Base-by-base conservation (phyloP, 2,329 filamentous ascomycete species). In the Ceratocystis papillata region DNA sequence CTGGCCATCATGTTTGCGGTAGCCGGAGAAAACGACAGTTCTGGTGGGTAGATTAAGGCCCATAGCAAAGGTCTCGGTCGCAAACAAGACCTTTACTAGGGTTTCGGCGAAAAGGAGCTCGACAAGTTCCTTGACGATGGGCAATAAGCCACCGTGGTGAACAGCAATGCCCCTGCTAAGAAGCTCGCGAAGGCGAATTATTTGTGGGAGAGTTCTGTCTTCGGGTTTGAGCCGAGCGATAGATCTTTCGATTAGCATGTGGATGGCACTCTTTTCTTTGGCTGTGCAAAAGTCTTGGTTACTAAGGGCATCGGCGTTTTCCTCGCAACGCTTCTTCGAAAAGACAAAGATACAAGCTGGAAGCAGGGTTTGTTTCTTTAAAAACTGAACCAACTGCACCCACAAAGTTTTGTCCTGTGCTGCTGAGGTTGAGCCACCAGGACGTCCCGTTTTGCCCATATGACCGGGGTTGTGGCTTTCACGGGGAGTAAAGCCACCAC, bases 21-120 rank as follows among this genome's bases (percentile, higher is more conserved):
- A 96, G 8, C 94, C 94, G 10, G 94, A 97, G 75, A 99, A 99
- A 1, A 97, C 93, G 0, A 99, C 94, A 0, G 94, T 99, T 70
- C 94, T 84, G 0, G 94, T 99, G 0, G 94, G 94, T 66, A 99
- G 78, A 73, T 99, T 99, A 41, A 99, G 81, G 33, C 94, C 94
- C 92, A 99, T 99, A 45, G 94, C 94, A 75, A 99, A 99, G 0
- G 94, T 99, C 75, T 99, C 94, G 0, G 94, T 99, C 0, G 94
- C 94, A 72, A 99, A 99, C 1, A 99, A 82, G 2, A 99, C 89
- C 76, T 99, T 99, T 67, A 99, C 94, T 65, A 99, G 78, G 0
- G 92, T 95, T 75, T 90, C 91, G 0, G 94, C 93, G 71, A 99
- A 99, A 17, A 99, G 77, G 64, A 99, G 96, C 75, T 99, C 94